Percentiles rank a stretch among this genome's conserved stretches.
These are phyloP conservation scores for Mucor velutinosus DNA, from an alignment of 371 early-diverging fungal species.

Conservation along the genomic window DNA sequence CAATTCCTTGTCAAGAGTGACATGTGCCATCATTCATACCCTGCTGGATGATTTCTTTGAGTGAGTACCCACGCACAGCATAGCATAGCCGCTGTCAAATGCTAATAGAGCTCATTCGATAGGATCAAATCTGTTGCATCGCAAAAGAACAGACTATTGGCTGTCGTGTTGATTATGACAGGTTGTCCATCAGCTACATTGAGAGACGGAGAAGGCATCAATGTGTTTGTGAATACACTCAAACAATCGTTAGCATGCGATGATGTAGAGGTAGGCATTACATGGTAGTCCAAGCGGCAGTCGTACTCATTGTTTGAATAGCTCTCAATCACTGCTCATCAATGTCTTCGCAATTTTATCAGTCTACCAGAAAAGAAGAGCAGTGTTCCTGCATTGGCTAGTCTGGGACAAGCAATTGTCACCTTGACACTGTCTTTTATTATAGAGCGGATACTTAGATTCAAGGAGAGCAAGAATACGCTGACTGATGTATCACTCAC, in stretches of 20 bases:
- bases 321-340: slow-evolving; percentile 47
- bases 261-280: slow-evolving; percentile 29
- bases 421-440: slow-evolving; percentile 37
- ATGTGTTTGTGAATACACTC: slow-evolving; percentile 29
- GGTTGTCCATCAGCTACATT: slow-evolving; percentile 47
- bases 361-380: slow-evolving; percentile 43
- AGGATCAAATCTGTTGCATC: slow-evolving; percentile 13
- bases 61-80: slow-evolving; percentile 19
- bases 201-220: slow-evolving; percentile 23
- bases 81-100: neutral
- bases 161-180: slow-evolving; percentile 43
- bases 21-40: slow-evolving; percentile 32
- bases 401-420: slow-evolving; percentile 33
- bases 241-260: slow-evolving; percentile 29
- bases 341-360: slow-evolving; percentile 52
- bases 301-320: slow-evolving; percentile 6
- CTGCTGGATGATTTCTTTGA: slow-evolving; percentile 33
- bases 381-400: slow-evolving; percentile 19
- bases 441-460: slow-evolving; percentile 30
- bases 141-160: slow-evolving; percentile 44
- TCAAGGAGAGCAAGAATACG: slow-evolving; percentile 12
- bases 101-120: neutral
- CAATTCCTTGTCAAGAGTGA: slow-evolving; percentile 33
- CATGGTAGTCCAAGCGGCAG: no score
- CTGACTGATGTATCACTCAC: slow-evolving; percentile 9